Evolutionary conservation across 441 rosid species (phyloP), one percentile per base, ranked within the genome.

Genomic region (Gossypium trilobum): DNA sequence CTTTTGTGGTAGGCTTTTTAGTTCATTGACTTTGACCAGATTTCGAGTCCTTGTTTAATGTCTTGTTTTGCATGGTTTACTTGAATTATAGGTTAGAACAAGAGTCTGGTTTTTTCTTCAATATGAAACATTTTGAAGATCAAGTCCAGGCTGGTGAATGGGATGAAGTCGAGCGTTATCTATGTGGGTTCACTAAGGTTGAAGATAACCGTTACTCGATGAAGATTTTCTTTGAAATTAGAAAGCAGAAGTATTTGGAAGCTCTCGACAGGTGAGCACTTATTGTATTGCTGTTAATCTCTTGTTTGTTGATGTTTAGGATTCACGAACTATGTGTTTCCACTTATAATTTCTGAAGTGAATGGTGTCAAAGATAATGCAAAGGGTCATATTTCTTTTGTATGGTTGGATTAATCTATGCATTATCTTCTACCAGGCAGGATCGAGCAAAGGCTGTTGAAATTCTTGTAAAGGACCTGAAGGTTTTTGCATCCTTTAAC

Each of bases 381-480:
- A 36, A 36, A 36, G 42, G 42, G 42, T 36, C 19, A 14, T 59
- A 22, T 13, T 46, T 8, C 46, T 20, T 25, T 46, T 44, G 42
- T 67, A 59, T 27, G 22, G 44, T 44, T 16, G 57, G 11, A 60
- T 52, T 77, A 36, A 23, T 57, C n/a, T 17, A 20, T 27, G 42
- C 13, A 36, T 69, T 50, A 33, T 19, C 14, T 64, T 69, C 52
- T 67, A 68, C 46, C 72, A 86, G 92, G 90, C 85, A 86, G 73
- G 92, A 88, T 77, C 82, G 81, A 67, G 82, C 87, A 65, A 88
- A 83, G 81, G 92, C 90, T 17, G 92, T 88, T 55, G 92, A 88
- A 20, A 86, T 88, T 68, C 88, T 88, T 48, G 85, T 81, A 16
- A 86, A 82, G 84, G 90, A 88, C 75, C 74, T 88, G 58, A 88